Conservation (phyloP, 192 early-diverging fungal species). For the Linnemannia elongata region DNA sequence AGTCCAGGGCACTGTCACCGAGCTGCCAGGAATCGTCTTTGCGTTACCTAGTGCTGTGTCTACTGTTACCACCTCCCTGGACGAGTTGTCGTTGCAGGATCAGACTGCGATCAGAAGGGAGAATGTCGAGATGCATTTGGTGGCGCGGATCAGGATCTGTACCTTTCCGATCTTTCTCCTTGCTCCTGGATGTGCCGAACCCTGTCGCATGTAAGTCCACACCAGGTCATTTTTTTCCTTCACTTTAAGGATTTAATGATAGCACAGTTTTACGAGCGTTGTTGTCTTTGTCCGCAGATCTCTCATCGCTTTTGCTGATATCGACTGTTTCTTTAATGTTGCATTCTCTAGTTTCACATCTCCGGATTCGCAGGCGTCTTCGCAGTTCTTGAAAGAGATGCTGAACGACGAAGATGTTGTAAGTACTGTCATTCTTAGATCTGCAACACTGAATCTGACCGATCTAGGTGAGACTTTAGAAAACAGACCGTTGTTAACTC, state of each 20-base stretch:
- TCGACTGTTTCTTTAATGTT: neutral
- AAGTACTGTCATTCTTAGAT: neutral
- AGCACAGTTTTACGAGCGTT: no score
- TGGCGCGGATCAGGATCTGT: slow-evolving; percentile 27
- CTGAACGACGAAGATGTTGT: slow-evolving; percentile 36
- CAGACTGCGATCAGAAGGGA: slow-evolving; percentile 9
- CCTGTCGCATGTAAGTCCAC: slow-evolving; percentile 29
- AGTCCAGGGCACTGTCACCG: slow-evolving; percentile 27
- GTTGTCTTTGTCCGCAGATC: neutral
- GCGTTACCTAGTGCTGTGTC: slow-evolving; percentile 1
- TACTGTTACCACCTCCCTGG: neutral
- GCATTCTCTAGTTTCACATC: slow-evolving; percentile 15
- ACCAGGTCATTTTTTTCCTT: neutral
- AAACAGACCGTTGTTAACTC: no score
- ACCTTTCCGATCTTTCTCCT: slow-evolving; percentile 35
- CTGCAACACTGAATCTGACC: neutral
- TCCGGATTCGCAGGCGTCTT: slow-evolving; percentile 16
- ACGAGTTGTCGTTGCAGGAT: neutral
- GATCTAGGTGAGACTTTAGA: neutral
- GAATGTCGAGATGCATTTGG: slow-evolving; percentile 45
- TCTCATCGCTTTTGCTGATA: neutral
- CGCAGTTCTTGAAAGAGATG: slow-evolving; percentile 19
- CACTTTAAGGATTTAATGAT: no score
- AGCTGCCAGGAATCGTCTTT: slow-evolving; percentile 25
- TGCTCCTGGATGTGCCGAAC: slow-evolving; percentile 23